Evolutionary conservation across 73 alveolate species (phyloP).

Genomic region (Uronychia binucleata): DNA sequence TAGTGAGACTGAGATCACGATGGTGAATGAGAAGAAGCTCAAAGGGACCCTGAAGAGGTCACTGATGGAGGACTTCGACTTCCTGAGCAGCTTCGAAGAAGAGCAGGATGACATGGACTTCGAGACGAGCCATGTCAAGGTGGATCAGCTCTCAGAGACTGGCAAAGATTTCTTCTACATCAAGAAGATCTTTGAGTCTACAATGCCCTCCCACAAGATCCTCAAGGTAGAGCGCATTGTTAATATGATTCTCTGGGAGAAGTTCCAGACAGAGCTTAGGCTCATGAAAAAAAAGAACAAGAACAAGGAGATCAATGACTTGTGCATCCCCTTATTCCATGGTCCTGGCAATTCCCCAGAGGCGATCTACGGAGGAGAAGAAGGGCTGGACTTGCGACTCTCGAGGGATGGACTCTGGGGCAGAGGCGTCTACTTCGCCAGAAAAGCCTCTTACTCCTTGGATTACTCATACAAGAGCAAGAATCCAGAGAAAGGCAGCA

Average conservation of each 20-base stretch:
- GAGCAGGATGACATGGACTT: neutral
- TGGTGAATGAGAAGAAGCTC: neutral
- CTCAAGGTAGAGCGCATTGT: conserved; percentile 25
- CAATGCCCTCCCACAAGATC: conserved; percentile 5
- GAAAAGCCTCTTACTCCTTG: conserved; percentile 20
- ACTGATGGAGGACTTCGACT: neutral
- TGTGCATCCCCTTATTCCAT: conserved; percentile 3
- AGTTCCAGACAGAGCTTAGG: neutral
- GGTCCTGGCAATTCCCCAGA: conserved; percentile 28
- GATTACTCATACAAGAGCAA: neutral
- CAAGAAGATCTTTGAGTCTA: neutral
- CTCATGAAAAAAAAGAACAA: neutral
- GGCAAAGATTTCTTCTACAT: neutral
- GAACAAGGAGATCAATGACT: neutral
- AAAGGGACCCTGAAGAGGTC: neutral
- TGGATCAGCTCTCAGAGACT: neutral
- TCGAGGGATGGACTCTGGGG: conserved; percentile 61
- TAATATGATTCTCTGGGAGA: conserved; percentile 21
- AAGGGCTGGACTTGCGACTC: conserved; percentile 33
- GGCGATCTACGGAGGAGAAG: conserved; percentile 7
- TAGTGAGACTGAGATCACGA: neutral
- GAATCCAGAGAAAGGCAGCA: neutral
- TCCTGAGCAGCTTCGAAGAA: neutral
- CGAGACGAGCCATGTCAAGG: neutral
- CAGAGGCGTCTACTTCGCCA: conserved; percentile 47